A percentile compares a stretch with the other conserved stretches of the same genome.
phyloP scores from a whole-genome alignment of 169 alveolate species.

The Plasmodium cynomolgi region DNA sequence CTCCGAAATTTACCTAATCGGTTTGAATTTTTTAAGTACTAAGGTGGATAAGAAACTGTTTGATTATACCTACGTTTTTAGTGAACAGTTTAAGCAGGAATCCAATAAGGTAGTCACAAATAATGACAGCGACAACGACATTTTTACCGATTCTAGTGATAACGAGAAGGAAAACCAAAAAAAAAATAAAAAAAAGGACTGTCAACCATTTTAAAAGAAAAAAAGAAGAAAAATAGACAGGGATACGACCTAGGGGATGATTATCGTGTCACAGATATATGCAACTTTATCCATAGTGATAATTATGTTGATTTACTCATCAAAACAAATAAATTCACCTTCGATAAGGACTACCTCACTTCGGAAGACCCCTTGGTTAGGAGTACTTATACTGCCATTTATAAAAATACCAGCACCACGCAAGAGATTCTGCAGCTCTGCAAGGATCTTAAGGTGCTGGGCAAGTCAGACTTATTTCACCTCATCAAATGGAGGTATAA shows the following conservation, averaged over 20 bases:
- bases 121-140: slow-evolving; percentile 77
- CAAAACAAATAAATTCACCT: slow-evolving; percentile 78
- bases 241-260: slow-evolving; percentile 91
- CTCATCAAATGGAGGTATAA: slow-evolving; percentile 91
- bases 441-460: slow-evolving; percentile 89
- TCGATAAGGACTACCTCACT: slow-evolving; percentile 65
- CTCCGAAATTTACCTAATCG: slow-evolving; percentile 98
- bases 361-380: slow-evolving; percentile 58
- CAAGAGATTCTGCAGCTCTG: slow-evolving; percentile 85
- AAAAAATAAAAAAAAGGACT: slow-evolving; percentile 80
- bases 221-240: slow-evolving; percentile 86
- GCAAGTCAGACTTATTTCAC: slow-evolving; percentile 88
- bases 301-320: slow-evolving; percentile 85
- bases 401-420: slow-evolving; percentile 83
- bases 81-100: slow-evolving; percentile 78
- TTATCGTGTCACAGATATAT: slow-evolving; percentile 79
- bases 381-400: slow-evolving; percentile 56
- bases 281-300: slow-evolving; percentile 83
- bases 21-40: slow-evolving; percentile 95
- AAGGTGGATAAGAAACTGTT: slow-evolving; percentile 96
- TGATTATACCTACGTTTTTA: slow-evolving; percentile 95
- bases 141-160: slow-evolving; percentile 78
- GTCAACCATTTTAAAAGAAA: slow-evolving; percentile 83
- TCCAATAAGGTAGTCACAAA: slow-evolving; percentile 3
- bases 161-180: slow-evolving; percentile 11